A percentile compares a stretch with the other conserved stretches of the same genome.
These are phyloP conservation scores for Amborella trichopoda DNA, from an alignment of 164 flowering plant species.

Conservation along the genomic window DNA sequence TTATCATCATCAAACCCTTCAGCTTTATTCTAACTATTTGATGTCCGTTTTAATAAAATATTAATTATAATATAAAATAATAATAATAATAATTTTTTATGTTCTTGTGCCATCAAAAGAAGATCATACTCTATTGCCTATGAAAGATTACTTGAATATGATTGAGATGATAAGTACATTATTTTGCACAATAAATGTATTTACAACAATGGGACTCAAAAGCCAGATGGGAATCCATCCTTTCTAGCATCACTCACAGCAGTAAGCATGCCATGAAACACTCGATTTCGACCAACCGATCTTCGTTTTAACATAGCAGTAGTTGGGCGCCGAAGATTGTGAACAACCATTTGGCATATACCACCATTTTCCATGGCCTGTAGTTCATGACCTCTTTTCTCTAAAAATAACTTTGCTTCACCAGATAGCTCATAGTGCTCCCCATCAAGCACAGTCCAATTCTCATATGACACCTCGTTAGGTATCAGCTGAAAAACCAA, in stretches of 20 bases:
- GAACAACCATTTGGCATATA: slow-evolving; percentile 73
- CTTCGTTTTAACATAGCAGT: slow-evolving; percentile 12
- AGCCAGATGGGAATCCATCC: slow-evolving; percentile 70
- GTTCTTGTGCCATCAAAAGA: too few species aligned
- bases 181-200: too few species aligned
- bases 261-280: slow-evolving; percentile 47
- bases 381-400: slow-evolving; percentile 55
- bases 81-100: too few species aligned
- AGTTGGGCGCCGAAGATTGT: slow-evolving; percentile 21
- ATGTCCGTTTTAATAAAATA: too few species aligned
- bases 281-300: slow-evolving; percentile 1
- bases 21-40: too few species aligned
- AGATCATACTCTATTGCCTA: too few species aligned
- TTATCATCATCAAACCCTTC: too few species aligned
- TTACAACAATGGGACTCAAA: too few species aligned
- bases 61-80: too few species aligned
- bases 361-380: slow-evolving; percentile 42
- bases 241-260: slow-evolving; percentile 88
- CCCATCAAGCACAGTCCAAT: slow-evolving; percentile 68
- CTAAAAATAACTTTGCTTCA: slow-evolving; percentile 42
- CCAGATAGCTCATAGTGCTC: slow-evolving; percentile 61
- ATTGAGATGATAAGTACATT: too few species aligned
- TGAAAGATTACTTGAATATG: too few species aligned
- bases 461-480: slow-evolving; percentile 67
- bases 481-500: slow-evolving; percentile 66